Conservation (phyloP, 495 filamentous ascomycete species). For the Xanthoparmelia taractica region DNA sequence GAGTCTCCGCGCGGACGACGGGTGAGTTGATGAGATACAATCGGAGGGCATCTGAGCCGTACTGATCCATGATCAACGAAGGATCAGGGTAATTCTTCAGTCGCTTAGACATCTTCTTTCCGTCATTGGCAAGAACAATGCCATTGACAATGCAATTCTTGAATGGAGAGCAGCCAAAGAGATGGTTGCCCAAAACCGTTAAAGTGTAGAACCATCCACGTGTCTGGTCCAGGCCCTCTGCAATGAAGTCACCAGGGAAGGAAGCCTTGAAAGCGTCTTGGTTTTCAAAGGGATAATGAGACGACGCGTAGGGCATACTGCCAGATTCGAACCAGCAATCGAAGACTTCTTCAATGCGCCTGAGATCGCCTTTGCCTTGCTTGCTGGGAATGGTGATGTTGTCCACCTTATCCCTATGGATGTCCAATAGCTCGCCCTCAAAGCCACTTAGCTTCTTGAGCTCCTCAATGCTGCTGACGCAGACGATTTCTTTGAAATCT, state of each 20-base stretch:
- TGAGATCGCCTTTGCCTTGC: slow-evolving; percentile 75
- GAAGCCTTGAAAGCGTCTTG: slow-evolving; percentile 69
- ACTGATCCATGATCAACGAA: slow-evolving; percentile 69
- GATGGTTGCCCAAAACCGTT: slow-evolving; percentile 79
- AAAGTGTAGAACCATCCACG: slow-evolving; percentile 98
- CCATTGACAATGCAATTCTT: slow-evolving; percentile 97
- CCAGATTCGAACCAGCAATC: slow-evolving; percentile 97
- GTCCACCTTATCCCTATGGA: slow-evolving; percentile 93
- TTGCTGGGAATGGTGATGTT: slow-evolving; percentile 93
- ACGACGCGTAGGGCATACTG: slow-evolving; percentile 91
- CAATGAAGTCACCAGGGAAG: slow-evolving; percentile 96
- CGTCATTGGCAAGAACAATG: slow-evolving; percentile 90
- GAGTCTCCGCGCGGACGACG: slow-evolving; percentile 84
- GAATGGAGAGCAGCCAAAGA: slow-evolving; percentile 85
- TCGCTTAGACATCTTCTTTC: slow-evolving; percentile 99
- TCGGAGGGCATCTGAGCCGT: slow-evolving; percentile 88
- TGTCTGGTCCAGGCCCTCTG: slow-evolving; percentile 90
- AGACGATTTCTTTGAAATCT: slow-evolving; percentile 77
- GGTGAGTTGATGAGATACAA: slow-evolving; percentile 97
- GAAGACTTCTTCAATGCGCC: slow-evolving; percentile 83
- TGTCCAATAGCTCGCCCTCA: slow-evolving; percentile 74
- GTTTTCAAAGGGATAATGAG: slow-evolving; percentile 94
- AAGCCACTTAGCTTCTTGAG: slow-evolving; percentile 82
- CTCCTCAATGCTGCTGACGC: slow-evolving; percentile 78
- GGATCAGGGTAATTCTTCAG: slow-evolving; percentile 98